Conservation (phyloP, 2,329 filamentous ascomycete species). For the Penicillium paneum region DNA sequence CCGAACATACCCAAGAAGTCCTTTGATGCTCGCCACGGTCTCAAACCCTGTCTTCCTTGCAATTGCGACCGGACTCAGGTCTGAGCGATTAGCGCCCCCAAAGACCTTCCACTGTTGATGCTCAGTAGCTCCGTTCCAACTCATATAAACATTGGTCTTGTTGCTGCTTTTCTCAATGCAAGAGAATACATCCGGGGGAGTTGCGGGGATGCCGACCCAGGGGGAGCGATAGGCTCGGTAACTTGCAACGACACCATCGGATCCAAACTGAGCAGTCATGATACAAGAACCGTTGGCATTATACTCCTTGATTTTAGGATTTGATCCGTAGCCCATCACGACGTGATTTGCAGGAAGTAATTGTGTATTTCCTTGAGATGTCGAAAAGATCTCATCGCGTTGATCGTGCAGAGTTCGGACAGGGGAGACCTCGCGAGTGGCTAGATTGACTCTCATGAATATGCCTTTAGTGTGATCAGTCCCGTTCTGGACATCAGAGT, state of each 20-base stretch:
- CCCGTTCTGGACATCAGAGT: constrained; percentile 11
- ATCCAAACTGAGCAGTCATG: constrained; percentile 31
- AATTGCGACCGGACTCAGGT: background rate
- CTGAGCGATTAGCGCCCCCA: background rate
- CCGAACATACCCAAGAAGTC: background rate
- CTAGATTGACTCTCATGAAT: constrained; percentile 13
- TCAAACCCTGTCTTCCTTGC: background rate
- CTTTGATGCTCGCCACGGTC: background rate
- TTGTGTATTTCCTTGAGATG: constrained; percentile 18
- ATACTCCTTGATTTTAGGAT: constrained; percentile 30
- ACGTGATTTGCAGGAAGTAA: constrained; percentile 8
- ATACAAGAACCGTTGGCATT: constrained; percentile 28
- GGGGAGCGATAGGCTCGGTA: constrained; percentile 30
- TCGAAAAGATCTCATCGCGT: constrained; percentile 6
- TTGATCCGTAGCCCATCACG: constrained; percentile 8
- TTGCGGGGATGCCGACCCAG: constrained; percentile 19
- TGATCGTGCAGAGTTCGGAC: background rate
- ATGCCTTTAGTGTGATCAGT: constrained; percentile 12
- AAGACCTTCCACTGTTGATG: constrained; percentile 20
- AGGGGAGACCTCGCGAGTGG: background rate
- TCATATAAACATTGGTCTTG: constrained; percentile 32
- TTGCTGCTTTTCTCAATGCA: constrained; percentile 9
- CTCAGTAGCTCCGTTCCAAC: constrained; percentile 42
- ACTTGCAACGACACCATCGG: constrained; percentile 24
- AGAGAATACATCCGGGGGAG: constrained; percentile 17